Evolutionary conservation across 169 alveolate species (phyloP).

Genomic region (Cyclospora cayetanensis): DNA sequence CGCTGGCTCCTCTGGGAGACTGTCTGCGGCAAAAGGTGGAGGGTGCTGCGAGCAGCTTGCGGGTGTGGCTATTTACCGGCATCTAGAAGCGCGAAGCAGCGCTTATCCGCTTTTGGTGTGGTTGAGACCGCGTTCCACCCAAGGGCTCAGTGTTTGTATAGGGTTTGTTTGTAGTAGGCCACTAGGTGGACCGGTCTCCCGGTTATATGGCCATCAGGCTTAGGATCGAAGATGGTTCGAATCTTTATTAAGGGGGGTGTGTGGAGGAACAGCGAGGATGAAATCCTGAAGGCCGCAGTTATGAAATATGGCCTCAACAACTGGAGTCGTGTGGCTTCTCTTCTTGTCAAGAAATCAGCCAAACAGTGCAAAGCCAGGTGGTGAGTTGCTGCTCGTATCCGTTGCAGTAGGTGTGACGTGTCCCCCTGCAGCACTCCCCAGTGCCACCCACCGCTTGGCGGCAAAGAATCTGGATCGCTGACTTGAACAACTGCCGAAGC

Average conservation of each 20-base stretch:
- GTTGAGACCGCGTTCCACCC: no score
- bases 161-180: no score
- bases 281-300: constrained; percentile 99
- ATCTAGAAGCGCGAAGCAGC: no score
- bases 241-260: constrained; percentile 98
- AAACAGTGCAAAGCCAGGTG: constrained; percentile 99
- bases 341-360: constrained; percentile 98
- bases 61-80: no score
- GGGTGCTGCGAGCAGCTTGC: no score
- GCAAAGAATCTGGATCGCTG: no score
- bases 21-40: no score
- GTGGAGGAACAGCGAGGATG: constrained; percentile 99
- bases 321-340: constrained; percentile 99
- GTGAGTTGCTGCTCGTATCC: constrained; percentile 36
- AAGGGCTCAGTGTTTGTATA: no score
- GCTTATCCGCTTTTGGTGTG: no score
- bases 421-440: neutral
- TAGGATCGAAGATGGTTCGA: constrained; percentile 89
- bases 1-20: no score
- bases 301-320: constrained; percentile 99
- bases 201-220: neutral
- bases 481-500: no score
- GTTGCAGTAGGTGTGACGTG: neutral
- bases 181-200: constrained; percentile 24
- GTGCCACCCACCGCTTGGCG: neutral